Evolutionary conservation across 2,329 filamentous ascomycete genomes (phyloP).

Genomic region (Aaosphaeria arxii): DNA sequence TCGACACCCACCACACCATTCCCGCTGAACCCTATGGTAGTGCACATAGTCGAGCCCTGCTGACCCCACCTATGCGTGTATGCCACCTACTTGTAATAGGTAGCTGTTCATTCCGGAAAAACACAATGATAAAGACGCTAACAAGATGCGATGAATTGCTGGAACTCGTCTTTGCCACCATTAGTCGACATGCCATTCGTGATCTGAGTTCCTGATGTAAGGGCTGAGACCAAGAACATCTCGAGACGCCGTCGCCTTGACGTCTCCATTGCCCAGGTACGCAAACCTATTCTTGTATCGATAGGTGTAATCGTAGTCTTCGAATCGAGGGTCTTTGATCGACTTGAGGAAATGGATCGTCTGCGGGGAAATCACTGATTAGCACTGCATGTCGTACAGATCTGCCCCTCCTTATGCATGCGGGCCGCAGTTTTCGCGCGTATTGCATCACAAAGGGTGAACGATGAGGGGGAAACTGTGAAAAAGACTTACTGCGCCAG

Average conservation of each 20-base stretch:
- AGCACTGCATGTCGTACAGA: conserved; percentile 11
- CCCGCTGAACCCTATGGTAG: too few species aligned
- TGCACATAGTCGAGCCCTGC: too few species aligned
- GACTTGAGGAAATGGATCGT: conserved; percentile 37
- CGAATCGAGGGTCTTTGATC: conserved; percentile 41
- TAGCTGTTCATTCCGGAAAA: too few species aligned
- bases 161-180: neutral
- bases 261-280: conserved; percentile 38
- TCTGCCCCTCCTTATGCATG: conserved; percentile 17
- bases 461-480: neutral
- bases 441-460: neutral
- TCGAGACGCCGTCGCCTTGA: conserved; percentile 42
- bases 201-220: conserved; percentile 45
- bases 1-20: too few species aligned
- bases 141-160: too few species aligned
- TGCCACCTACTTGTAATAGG: too few species aligned
- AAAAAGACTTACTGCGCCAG: conserved; percentile 27
- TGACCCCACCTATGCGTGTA: too few species aligned
- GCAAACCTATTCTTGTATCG: conserved; percentile 31
- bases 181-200: conserved; percentile 47
- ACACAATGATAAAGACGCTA: too few species aligned
- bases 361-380: conserved; percentile 26
- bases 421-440: conserved; percentile 16
- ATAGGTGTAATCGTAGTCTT: conserved; percentile 47
- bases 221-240: conserved; percentile 42